phyloP scores from a whole-genome alignment of 2,329 filamentous ascomycete species.

The Aspergillus pseudoviridinutans region DNA sequence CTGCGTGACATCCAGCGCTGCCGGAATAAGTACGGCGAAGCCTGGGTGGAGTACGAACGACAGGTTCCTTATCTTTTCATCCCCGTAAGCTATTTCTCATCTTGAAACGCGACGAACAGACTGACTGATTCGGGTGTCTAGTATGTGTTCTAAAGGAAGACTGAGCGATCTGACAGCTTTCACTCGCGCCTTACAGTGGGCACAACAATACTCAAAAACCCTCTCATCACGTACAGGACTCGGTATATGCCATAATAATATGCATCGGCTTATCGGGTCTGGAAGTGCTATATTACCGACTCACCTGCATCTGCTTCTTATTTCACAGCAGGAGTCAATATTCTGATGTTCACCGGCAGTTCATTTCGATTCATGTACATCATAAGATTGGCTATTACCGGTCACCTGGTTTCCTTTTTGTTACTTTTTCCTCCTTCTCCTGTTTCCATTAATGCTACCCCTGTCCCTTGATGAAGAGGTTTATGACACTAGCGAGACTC shows the following conservation, averaged over 20 bases:
- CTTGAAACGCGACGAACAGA: neutral
- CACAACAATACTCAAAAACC: neutral
- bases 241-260: slow-evolving; percentile 1
- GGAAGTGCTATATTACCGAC: neutral
- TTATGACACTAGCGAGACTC: neutral
- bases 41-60: slow-evolving; percentile 76
- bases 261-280: neutral
- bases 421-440: slow-evolving; percentile 1
- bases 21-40: slow-evolving; percentile 72
- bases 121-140: slow-evolving; percentile 7
- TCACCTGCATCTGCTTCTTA: neutral
- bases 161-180: neutral
- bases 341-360: neutral
- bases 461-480: neutral
- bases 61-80: slow-evolving; percentile 81
- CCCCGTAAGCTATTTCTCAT: slow-evolving; percentile 49
- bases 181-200: neutral
- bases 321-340: neutral
- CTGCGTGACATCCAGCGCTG: slow-evolving; percentile 72
- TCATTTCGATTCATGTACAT: slow-evolving; percentile 23
- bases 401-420: slow-evolving; percentile 2
- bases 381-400: slow-evolving; percentile 16
- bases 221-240: neutral
- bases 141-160: slow-evolving; percentile 31
- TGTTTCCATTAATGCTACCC: neutral